phyloP scores from a whole-genome alignment of 2,329 filamentous ascomycete genomes.

The Pseudogymnoascus sp. region DNA sequence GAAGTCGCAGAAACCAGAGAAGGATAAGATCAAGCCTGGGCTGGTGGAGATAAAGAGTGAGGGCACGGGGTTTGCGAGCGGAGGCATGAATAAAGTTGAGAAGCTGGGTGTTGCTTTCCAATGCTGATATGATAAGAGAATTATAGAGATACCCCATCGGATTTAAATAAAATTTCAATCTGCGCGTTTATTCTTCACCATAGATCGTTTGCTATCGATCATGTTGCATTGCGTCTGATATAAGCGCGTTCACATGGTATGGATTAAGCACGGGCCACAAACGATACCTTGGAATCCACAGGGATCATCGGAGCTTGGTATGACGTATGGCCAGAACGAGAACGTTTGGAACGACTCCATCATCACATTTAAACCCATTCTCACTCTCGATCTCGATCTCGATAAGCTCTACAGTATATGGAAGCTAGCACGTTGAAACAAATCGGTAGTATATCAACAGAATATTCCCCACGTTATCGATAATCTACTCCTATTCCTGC shows the following conservation, averaged over 20 bases:
- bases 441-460: background rate
- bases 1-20: constrained; percentile 43
- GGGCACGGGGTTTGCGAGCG: constrained; percentile 85
- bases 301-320: constrained; percentile 3
- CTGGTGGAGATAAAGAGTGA: constrained; percentile 74
- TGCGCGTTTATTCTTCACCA: background rate
- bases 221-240: background rate
- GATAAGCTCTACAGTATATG: background rate
- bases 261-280: background rate
- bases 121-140: constrained; percentile 42
- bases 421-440: background rate
- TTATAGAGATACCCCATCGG: constrained; percentile 6
- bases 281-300: constrained; percentile 6
- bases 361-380: background rate
- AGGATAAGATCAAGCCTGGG: constrained; percentile 56
- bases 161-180: background rate
- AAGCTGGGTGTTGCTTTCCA: constrained; percentile 75
- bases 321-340: constrained; percentile 3
- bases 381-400: background rate
- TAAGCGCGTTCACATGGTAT: background rate
- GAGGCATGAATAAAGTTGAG: constrained; percentile 74
- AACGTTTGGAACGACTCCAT: background rate
- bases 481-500: background rate
- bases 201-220: background rate
- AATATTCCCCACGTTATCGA: background rate